Evolutionary conservation across 805 yeast genomes (phyloP), one percentile per base, ranked within the genome.

Genomic region (Wickerhamomyces bovis): DNA sequence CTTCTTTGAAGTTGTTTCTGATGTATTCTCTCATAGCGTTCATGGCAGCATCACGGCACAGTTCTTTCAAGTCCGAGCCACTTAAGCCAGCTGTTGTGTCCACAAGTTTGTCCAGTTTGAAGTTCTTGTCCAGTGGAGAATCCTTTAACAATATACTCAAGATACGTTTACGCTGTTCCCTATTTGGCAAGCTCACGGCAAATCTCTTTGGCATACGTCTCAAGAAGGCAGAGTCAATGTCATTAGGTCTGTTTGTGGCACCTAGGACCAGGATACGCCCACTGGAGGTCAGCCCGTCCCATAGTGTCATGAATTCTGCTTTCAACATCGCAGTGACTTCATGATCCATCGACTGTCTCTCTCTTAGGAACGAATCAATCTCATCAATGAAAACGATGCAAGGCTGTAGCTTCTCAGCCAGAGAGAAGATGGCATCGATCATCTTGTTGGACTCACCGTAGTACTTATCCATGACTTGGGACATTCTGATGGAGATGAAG

Each of bases 301-400:
- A 92, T 43, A 92, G 69, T 0, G 97, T 89, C 97, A 92, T 92
- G 60, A 92, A 94, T 65, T 92, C 98, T 1, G 98, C 96, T 66
- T 92, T 92, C 51, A 92, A 71, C 77, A 85, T 83, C 1, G 97
- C 88, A 26, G 96, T 89, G n/a, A 88, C 89, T 66, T 92, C 99
- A 67, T 92, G 97, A 66, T 92, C 99, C 42, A 74, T 72, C 1
- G 88, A 76, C 18, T 83, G 76, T 52, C 99, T 76, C 60, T 89
- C 96, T 55, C 97, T 77, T 55, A 92, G 71, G 61, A 92, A 89
- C 7, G 97, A 88, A 69, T 92, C 99, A 49, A 92, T 94, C 66
- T 92, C 99, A 67, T 92, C 99, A 50, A 92, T 88, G 66, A 92
- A 92, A 42, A 92, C 82, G 52, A 92, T 94, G 65, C 97, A 89